These are phyloP conservation scores for Barnettozyma siamensis DNA, from an alignment of 805 yeast species.

Conservation along the genomic window DNA sequence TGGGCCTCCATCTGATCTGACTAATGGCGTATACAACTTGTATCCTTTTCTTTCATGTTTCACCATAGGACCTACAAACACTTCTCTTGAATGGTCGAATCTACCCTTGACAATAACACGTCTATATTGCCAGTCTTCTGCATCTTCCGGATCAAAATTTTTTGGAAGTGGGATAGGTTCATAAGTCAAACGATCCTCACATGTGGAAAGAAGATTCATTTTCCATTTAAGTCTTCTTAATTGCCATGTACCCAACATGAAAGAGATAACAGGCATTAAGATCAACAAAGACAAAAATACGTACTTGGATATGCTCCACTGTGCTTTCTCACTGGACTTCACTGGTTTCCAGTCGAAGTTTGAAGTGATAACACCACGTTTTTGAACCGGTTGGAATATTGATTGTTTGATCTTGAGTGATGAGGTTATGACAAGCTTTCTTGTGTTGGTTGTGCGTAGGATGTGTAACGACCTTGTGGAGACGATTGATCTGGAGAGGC, in stretches of 20 bases:
- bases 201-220: constrained; percentile 67
- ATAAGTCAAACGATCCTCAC: constrained; percentile 75
- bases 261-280: constrained; percentile 83
- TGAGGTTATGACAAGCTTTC: no score
- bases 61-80: constrained; percentile 87
- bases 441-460: not conserved
- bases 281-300: constrained; percentile 34
- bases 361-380: constrained; percentile 47
- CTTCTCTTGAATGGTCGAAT: constrained; percentile 79
- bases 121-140: constrained; percentile 75
- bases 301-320: constrained; percentile 24
- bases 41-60: constrained; percentile 73
- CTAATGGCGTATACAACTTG: constrained; percentile 73
- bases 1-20: constrained; percentile 66
- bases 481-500: not conserved
- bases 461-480: not conserved
- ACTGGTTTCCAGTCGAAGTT: constrained; percentile 84
- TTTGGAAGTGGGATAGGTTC: constrained; percentile 71
- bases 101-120: constrained; percentile 70
- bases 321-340: constrained; percentile 36
- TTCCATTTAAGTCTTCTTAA: constrained; percentile 83
- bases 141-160: constrained; percentile 54
- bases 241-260: constrained; percentile 93
- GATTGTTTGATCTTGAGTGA: no score
- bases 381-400: not conserved